Base-by-base conservation (phyloP, 805 yeast genomes). In the Hemisphaericaspora nanyangensis region DNA sequence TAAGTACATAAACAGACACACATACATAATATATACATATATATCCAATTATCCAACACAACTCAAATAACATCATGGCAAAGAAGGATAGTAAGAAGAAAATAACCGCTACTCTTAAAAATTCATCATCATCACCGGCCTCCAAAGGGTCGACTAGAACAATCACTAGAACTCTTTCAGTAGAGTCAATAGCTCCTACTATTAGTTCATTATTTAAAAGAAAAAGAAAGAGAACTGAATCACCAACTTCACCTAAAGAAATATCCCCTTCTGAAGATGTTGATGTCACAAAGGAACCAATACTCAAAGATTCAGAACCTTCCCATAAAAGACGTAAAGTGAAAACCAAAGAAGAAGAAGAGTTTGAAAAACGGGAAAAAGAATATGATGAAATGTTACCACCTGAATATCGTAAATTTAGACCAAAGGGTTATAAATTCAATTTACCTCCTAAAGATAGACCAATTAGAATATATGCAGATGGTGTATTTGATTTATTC, bases 401-500 rank as follows among this genome's bases (percentile, higher is more conserved):
- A 2, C 83, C 72, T 37, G 79, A 85, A 45, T 77, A 76, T 53
- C 71, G 90, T 43, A 84, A 79, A 62, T 87, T 71, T 65, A 75
- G 96, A 51, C 96, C 96, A 17, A 62, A 63, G 24, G 96, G 96
- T 2, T 88, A 64, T 65, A 70, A 68, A 49, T 77, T 93, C 61
- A 88, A 87, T 50, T 50, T 81, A 18, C 99, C 99, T 2, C 95
- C 96, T 2, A 68, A 58, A 4, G 93, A 84, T 54, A 74, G 96
- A 43, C 90, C 96, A 1, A 79, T 93, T 20, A 75, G 99, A 44
- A 79, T 93, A n/a, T 93, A 93, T 59, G 99, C 99, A 5, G 99
- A 93, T 63, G 99, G 99, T 38, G 96, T 93, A 15, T 93, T 93
- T 68, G 99, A 93, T 63, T 68, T 93, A 46, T 93, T 93, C 67